Percentiles rank a stretch among this genome's conserved stretches.
Conservation (phyloP, 2,329 filamentous ascomycete genomes). For the Trichoderma cornu-damae region DNA sequence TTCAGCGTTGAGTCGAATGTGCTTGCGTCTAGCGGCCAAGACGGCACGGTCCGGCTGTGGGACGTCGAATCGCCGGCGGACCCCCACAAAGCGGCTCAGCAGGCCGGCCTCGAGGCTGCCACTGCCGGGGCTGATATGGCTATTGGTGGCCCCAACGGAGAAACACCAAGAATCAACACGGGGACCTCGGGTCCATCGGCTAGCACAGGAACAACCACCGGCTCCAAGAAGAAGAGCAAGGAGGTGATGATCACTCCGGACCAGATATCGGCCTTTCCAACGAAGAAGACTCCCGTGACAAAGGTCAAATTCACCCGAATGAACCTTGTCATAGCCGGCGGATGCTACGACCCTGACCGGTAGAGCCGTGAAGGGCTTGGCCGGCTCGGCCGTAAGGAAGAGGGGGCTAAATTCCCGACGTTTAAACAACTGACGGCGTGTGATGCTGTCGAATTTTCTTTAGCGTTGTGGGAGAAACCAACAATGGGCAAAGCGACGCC, state of each 20-base stretch:
- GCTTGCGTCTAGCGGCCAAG: constrained; percentile 82
- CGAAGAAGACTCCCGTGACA: constrained; percentile 92
- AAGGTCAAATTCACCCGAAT: constrained; percentile 91
- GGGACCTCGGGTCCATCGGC: constrained; percentile 27
- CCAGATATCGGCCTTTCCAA: constrained; percentile 90
- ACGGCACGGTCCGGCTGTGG: constrained; percentile 91
- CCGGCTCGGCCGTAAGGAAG: neutral
- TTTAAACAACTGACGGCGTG: neutral
- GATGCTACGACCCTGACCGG: constrained; percentile 57
- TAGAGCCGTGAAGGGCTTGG: constrained; percentile 27
- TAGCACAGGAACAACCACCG: constrained; percentile 26
- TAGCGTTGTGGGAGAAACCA: neutral
- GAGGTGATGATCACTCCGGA: constrained; percentile 87
- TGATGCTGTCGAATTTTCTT: neutral
- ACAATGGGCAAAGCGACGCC: too few species aligned
- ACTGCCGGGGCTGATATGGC: constrained; percentile 38
- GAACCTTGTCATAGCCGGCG: constrained; percentile 86
- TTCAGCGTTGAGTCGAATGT: constrained; percentile 92
- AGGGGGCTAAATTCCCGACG: neutral
- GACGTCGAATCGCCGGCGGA: constrained; percentile 73
- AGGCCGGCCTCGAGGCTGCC: constrained; percentile 41
- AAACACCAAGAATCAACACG: constrained; percentile 28
- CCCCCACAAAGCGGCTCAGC: constrained; percentile 51
- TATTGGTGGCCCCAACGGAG: constrained; percentile 25
- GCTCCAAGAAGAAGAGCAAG: constrained; percentile 72